Evolutionary conservation across 345 rosid genomes (phyloP).

Genomic region (Salix brachista): DNA sequence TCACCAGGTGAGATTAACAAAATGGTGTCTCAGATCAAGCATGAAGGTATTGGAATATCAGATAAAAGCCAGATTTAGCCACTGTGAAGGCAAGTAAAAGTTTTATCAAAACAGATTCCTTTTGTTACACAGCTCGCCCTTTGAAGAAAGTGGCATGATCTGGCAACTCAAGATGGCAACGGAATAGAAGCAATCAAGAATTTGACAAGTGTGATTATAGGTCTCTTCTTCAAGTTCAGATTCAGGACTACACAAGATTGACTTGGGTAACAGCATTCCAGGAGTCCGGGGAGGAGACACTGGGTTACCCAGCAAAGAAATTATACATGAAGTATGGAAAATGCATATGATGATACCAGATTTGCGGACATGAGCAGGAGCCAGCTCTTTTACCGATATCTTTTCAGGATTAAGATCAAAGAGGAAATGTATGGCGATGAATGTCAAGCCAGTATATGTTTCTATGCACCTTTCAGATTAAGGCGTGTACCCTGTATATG

Average conservation of each 20-base stretch:
- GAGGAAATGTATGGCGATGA: too few species aligned
- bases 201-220: constrained; percentile 81
- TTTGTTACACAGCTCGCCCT: constrained; percentile 90
- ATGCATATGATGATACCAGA: too few species aligned
- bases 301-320: too few species aligned
- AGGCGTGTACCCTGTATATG: too few species aligned
- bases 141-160: constrained; percentile 66
- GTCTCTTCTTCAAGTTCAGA: constrained; percentile 83
- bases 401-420: too few species aligned
- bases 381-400: too few species aligned
- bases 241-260: constrained; percentile 80
- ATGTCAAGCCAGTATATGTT: too few species aligned
- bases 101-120: constrained; percentile 68
- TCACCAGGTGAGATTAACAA: constrained; percentile 43
- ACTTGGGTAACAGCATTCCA: constrained; percentile 43
- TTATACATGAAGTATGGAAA: too few species aligned
- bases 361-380: too few species aligned
- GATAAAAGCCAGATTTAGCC: constrained; percentile 81
- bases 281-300: too few species aligned
- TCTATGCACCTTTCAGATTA: too few species aligned
- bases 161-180: constrained; percentile 58
- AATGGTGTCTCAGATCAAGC: constrained; percentile 70
- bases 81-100: constrained; percentile 61
- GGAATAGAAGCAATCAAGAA: constrained; percentile 89
- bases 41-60: constrained; percentile 89